Evolutionary conservation across 768 basidiomycete genomes (phyloP).

Genomic region (Lactarius quietus): DNA sequence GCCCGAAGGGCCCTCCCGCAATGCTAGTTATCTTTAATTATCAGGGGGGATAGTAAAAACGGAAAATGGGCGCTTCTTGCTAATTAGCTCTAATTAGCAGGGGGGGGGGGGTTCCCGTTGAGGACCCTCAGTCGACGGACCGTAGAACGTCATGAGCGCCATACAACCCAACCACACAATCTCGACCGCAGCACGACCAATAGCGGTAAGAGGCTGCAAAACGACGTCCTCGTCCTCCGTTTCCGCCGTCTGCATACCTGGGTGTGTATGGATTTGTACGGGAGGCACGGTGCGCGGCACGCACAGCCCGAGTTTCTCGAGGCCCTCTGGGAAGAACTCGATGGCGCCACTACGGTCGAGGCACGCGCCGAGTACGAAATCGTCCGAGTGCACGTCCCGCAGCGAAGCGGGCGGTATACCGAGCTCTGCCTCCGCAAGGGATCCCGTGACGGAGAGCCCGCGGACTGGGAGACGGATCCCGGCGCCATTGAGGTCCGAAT

Average conservation of each 20-base stretch:
- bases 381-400: constrained; percentile 36
- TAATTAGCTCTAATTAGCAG: no score
- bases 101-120: no score
- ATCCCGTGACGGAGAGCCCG: constrained; percentile 64
- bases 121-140: neutral
- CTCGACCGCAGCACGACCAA: constrained; percentile 50
- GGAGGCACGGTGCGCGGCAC: constrained; percentile 25
- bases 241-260: constrained; percentile 34
- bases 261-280: constrained; percentile 3
- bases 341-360: constrained; percentile 53
- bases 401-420: constrained; percentile 36
- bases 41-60: no score
- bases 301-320: constrained; percentile 71
- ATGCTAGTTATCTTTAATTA: no score
- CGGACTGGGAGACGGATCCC: constrained; percentile 71
- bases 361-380: constrained; percentile 59
- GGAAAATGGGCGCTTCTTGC: no score
- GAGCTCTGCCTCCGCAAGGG: constrained; percentile 42
- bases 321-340: constrained; percentile 74
- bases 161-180: constrained; percentile 55
- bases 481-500: constrained; percentile 67
- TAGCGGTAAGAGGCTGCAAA: constrained; percentile 43
- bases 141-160: constrained; percentile 43
- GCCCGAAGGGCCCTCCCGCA: no score
- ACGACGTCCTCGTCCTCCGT: constrained; percentile 45